A percentile compares a stretch with the other conserved stretches of the same genome.
phyloP scores from a whole-genome alignment of 306 rosid species.

The Fragaria nilgerrensis region DNA sequence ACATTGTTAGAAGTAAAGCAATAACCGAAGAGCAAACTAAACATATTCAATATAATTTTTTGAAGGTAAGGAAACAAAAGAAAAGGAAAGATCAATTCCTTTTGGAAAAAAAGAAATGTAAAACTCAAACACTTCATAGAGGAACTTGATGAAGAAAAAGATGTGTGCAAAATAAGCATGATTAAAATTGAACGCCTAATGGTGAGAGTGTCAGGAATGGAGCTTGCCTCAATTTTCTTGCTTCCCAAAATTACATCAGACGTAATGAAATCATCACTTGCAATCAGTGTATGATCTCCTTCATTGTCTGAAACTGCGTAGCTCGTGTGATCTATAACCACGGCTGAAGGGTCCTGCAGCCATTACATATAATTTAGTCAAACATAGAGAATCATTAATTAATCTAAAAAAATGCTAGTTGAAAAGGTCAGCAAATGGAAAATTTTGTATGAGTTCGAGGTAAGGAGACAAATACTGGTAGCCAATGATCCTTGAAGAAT shows the following conservation, averaged over 20 bases:
- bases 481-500: not conserved
- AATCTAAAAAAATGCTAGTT: not conserved
- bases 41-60: not conserved
- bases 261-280: slow-evolving; percentile 69
- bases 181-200: not conserved
- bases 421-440: not conserved
- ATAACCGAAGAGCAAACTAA: not conserved
- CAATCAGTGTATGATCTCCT: slow-evolving; percentile 91
- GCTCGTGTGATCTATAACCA: slow-evolving; percentile 85
- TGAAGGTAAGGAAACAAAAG: not conserved
- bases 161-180: not conserved
- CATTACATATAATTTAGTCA: not conserved
- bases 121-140: not conserved
- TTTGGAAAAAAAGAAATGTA: not conserved
- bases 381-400: not conserved
- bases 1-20: not conserved
- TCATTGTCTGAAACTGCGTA: slow-evolving; percentile 72
- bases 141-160: not conserved
- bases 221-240: slow-evolving; percentile 71
- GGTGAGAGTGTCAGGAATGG: slow-evolving; percentile 15
- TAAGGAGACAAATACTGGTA: not conserved
- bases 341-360: slow-evolving; percentile 59
- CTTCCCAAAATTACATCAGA: slow-evolving; percentile 81
- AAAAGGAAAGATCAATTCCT: not conserved
- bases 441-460: not conserved